Conservation (phyloP, 176 grass and related monocot species). For the Rhipidocladum racemiflorum region DNA sequence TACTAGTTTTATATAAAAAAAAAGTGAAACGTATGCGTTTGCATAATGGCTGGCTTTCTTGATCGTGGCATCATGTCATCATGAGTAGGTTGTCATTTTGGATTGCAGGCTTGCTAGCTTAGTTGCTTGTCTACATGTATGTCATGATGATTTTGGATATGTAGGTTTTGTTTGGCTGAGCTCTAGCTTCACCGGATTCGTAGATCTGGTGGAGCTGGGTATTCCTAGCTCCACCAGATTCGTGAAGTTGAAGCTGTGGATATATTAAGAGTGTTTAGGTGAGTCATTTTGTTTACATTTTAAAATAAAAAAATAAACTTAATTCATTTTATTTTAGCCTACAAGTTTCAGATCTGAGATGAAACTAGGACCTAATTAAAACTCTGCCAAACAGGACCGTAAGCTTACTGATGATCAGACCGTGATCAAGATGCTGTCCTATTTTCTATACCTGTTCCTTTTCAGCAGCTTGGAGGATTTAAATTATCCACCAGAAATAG, state of each 20-base stretch:
- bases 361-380: no score
- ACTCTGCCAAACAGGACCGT: no score
- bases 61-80: background rate
- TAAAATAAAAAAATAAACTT: no score
- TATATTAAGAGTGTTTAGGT: no score
- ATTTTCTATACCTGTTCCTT: background rate
- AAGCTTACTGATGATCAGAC: background rate
- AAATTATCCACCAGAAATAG: background rate
- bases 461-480: background rate
- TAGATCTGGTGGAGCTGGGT: no score
- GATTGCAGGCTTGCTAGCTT: background rate
- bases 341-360: no score
- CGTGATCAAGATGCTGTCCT: background rate
- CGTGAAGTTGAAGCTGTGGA: no score
- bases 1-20: background rate
- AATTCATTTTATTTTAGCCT: no score
- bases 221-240: no score
- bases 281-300: no score
- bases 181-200: no score
- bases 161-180: no score
- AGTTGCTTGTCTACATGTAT: background rate
- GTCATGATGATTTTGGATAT: background rate
- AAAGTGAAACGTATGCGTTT: background rate
- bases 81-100: background rate
- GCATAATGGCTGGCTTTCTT: background rate